A percentile compares a stretch with the other conserved stretches of the same genome.
Conservation (phyloP, 2,329 filamentous ascomycete genomes). For the Pestalotiopsis sp. region DNA sequence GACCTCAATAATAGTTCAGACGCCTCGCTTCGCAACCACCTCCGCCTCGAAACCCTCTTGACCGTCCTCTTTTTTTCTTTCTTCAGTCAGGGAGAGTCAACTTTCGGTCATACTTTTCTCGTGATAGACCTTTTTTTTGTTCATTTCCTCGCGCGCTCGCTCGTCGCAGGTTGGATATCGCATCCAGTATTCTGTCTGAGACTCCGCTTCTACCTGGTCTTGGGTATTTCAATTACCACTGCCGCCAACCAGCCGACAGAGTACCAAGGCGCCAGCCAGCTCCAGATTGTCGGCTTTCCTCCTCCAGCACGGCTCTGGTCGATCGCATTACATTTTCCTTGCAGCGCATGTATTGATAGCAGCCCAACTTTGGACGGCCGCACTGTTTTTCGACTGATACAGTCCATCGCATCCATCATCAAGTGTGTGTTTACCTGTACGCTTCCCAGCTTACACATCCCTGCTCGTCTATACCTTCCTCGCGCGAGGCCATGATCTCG, state of each 20-base stretch:
- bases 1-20: conserved; percentile 9
- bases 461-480: not conserved
- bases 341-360: not conserved
- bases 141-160: not conserved
- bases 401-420: not conserved
- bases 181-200: not conserved
- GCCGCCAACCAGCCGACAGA: no score
- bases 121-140: conserved; percentile 1
- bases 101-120: conserved; percentile 4
- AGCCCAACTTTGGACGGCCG: not conserved
- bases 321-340: conserved; percentile 1
- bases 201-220: not conserved
- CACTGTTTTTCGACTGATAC: not conserved
- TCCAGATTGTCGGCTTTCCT: not conserved
- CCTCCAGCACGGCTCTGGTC: not conserved
- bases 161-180: conserved; percentile 2
- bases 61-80: not conserved
- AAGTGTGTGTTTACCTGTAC: not conserved
- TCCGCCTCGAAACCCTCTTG: not conserved
- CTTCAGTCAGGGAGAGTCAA: not conserved
- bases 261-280: not conserved
- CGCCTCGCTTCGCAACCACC: conserved; percentile 5
- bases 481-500: not conserved
- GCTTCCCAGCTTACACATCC: not conserved
- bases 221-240: not conserved